These are phyloP conservation scores for Colletotrichum sp. DNA, from an alignment of 2,329 filamentous ascomycete species.

Conservation along the genomic window DNA sequence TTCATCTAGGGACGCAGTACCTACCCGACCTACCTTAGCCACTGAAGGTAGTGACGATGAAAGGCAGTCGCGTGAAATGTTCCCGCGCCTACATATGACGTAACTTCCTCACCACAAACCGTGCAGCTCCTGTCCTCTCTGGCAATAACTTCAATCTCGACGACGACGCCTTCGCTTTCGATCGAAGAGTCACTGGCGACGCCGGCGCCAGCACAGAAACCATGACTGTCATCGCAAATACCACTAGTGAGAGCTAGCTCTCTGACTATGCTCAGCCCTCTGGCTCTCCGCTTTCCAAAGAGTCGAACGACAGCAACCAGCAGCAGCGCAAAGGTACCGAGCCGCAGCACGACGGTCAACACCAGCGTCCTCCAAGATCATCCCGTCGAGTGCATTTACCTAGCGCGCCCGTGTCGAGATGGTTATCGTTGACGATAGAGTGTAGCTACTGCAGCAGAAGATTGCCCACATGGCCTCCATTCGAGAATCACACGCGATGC, in stretches of 20 bases:
- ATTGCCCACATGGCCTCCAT: neutral
- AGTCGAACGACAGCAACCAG: neutral
- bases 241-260: neutral
- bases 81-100: neutral
- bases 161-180: neutral
- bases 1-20: neutral
- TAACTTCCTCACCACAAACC: neutral
- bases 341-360: neutral
- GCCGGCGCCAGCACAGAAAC: neutral
- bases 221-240: neutral
- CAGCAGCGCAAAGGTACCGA: neutral
- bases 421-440: neutral
- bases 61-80: neutral
- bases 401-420: neutral
- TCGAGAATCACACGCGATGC: neutral
- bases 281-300: neutral
- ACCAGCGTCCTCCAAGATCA: neutral
- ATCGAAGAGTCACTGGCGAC: neutral
- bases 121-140: neutral
- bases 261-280: neutral
- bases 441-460: neutral
- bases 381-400: neutral
- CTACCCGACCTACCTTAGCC: neutral
- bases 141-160: neutral
- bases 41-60: neutral